Percentiles rank a stretch among this genome's conserved stretches.
Conservation (phyloP, 495 filamentous ascomycete species). For the Trichocladium uniseriatum region DNA sequence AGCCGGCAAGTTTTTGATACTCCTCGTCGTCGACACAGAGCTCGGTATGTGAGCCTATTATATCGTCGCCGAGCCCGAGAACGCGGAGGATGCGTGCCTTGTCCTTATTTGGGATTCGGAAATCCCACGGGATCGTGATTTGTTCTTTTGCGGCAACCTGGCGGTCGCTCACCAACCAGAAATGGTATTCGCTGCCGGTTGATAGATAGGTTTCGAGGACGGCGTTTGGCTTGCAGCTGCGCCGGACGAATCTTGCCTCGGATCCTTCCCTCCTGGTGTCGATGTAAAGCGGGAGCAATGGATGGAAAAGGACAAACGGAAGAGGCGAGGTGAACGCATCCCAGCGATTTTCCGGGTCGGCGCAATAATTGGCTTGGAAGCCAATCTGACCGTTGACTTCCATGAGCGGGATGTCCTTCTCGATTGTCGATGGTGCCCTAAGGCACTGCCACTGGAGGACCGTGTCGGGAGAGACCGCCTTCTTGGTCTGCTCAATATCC, state of each 20-base stretch:
- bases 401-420: constrained; percentile 61
- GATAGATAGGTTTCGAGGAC: constrained; percentile 72
- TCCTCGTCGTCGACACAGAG: constrained; percentile 40
- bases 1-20: constrained; percentile 40
- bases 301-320: constrained; percentile 79
- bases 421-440: constrained; percentile 47
- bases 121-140: constrained; percentile 50
- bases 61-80: constrained; percentile 43
- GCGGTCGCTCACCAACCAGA: constrained; percentile 76
- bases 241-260: constrained; percentile 68
- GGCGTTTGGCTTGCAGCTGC: constrained; percentile 83
- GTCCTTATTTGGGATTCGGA: constrained; percentile 38
- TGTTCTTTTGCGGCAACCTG: constrained; percentile 52
- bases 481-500: constrained; percentile 37
- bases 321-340: constrained; percentile 65
- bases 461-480: constrained; percentile 32
- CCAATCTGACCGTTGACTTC: constrained; percentile 85
- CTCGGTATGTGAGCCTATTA: constrained; percentile 24
- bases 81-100: constrained; percentile 37
- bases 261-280: constrained; percentile 82
- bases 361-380: constrained; percentile 64
- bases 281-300: constrained; percentile 75
- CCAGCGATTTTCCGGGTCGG: constrained; percentile 67
- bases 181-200: constrained; percentile 66
- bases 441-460: constrained; percentile 61